Percentiles rank a stretch among this genome's conserved stretches.
phyloP scores from a whole-genome alignment of 108 stramenopile species.

The Nannochloropsis salina region DNA sequence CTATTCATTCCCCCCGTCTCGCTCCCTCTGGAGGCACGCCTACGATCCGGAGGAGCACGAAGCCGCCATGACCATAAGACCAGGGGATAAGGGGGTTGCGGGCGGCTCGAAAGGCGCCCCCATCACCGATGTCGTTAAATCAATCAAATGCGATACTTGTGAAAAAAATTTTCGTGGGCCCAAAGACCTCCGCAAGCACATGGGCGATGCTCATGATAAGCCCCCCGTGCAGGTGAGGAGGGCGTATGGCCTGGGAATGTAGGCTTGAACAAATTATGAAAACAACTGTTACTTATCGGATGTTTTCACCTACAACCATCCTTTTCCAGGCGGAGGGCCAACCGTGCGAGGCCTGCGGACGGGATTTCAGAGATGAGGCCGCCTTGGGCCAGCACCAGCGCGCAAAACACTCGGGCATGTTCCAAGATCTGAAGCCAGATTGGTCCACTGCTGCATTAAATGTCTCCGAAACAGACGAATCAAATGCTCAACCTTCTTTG shows the following conservation, averaged over 20 bases:
- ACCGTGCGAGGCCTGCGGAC: slow-evolving; percentile 28
- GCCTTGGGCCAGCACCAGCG: slow-evolving; percentile 33
- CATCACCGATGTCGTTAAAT: not conserved
- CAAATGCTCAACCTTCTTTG: not conserved
- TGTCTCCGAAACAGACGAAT: slow-evolving; percentile 24
- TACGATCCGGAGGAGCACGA: slow-evolving; percentile 23
- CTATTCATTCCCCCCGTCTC: not conserved
- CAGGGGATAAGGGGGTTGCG: not conserved
- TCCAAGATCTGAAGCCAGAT: slow-evolving; percentile 40
- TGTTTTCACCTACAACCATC: not conserved
- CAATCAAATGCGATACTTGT: not conserved
- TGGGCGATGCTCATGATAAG: not conserved
- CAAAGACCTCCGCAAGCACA: not conserved
- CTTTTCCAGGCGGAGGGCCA: not conserved
- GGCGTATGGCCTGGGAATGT: no score
- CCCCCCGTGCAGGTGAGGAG: no score
- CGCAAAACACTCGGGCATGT: slow-evolving; percentile 36
- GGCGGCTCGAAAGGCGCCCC: not conserved
- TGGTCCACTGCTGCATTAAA: slow-evolving; percentile 27
- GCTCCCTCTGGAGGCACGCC: not conserved
- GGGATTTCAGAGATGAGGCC: slow-evolving; percentile 31
- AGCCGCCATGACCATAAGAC: slow-evolving; percentile 15
- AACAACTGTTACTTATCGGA: no score
- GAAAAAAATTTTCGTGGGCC: not conserved
- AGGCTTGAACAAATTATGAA: no score